A percentile compares a stretch with the other conserved stretches of the same genome.
Conservation (phyloP, 2,329 filamentous ascomycete species). For the Fusarium succisae region DNA sequence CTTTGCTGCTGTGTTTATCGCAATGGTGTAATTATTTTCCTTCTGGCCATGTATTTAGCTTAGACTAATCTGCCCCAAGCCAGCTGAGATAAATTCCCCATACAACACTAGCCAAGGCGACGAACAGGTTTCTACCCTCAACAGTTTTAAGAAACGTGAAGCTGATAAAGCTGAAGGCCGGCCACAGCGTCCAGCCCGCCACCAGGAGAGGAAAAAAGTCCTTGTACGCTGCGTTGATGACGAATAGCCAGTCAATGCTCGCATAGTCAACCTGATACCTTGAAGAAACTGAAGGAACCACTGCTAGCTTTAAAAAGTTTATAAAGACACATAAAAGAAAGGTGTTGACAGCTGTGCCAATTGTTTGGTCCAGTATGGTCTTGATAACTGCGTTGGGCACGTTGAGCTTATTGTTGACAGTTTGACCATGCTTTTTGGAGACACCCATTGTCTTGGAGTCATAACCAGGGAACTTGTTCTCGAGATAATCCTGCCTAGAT, state of each 20-base stretch:
- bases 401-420: neutral
- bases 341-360: neutral
- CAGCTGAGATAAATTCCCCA: neutral
- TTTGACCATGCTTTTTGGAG: no score
- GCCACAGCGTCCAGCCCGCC: neutral
- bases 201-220: neutral
- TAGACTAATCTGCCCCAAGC: neutral
- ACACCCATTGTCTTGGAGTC: no score
- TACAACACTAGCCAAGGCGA: no score
- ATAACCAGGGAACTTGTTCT: no score
- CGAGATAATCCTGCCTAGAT: no score
- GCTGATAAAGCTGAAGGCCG: neutral
- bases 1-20: no score
- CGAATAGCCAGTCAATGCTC: neutral
- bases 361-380: neutral
- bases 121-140: neutral
- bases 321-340: neutral
- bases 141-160: neutral
- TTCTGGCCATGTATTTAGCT: neutral
- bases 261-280: neutral
- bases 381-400: neutral
- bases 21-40: no score
- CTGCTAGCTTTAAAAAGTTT: accelerated
- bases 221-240: neutral
- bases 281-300: neutral